Percentiles rank a stretch among this genome's conserved stretches.
These are phyloP conservation scores for Phyllosticta citriasiana DNA, from an alignment of 2,329 filamentous ascomycete genomes.

Conservation along the genomic window DNA sequence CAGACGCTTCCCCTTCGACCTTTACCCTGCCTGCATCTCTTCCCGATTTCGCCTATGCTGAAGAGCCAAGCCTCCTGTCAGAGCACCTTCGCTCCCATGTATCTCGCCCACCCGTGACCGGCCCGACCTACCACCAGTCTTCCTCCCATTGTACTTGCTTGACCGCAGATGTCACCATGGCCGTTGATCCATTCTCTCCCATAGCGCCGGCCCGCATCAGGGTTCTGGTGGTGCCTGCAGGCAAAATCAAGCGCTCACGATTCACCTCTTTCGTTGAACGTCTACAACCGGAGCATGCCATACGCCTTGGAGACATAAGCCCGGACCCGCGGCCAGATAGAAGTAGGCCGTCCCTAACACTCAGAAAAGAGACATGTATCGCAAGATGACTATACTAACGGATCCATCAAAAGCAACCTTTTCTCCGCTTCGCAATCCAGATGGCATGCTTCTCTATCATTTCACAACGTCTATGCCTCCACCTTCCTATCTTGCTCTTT, in stretches of 20 bases:
- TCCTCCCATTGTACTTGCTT: neutral
- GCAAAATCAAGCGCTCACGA: slow-evolving; percentile 70
- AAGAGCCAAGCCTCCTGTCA: neutral
- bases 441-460: slow-evolving; percentile 80
- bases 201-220: slow-evolving; percentile 85
- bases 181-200: slow-evolving; percentile 79
- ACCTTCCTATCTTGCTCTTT: slow-evolving; percentile 67
- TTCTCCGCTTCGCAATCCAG: slow-evolving; percentile 78
- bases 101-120: neutral
- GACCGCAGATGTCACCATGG: slow-evolving; percentile 55
- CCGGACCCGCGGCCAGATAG: slow-evolving; percentile 75
- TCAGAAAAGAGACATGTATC: neutral
- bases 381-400: slow-evolving; percentile 15
- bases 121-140: neutral
- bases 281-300: slow-evolving; percentile 67
- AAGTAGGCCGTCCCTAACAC: slow-evolving; percentile 49
- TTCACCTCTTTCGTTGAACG: slow-evolving; percentile 72
- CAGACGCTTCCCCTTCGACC: neutral
- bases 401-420: slow-evolving; percentile 63
- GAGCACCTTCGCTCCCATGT: neutral
- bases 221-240: slow-evolving; percentile 76
- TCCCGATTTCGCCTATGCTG: neutral
- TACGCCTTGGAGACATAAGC: slow-evolving; percentile 77
- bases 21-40: neutral
- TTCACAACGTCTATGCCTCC: slow-evolving; percentile 70